phyloP scores from a whole-genome alignment of 768 basidiomycete genomes.

The Suillus clintonianus region DNA sequence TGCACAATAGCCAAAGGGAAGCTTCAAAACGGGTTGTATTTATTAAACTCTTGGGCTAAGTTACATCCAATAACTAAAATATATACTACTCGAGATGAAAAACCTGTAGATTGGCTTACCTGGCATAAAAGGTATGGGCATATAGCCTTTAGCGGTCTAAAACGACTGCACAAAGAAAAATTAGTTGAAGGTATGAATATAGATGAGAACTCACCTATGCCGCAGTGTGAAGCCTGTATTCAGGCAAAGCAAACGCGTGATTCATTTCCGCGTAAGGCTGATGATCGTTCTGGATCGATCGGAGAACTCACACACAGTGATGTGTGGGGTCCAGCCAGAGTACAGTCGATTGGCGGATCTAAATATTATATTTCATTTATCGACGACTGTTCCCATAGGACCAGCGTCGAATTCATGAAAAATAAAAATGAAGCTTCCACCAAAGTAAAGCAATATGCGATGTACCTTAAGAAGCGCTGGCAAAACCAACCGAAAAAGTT shows the following conservation, averaged over 20 bases:
- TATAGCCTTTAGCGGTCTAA: background rate
- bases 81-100: background rate
- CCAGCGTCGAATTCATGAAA: constrained; percentile 18
- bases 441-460: constrained; percentile 16
- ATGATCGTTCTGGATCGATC: background rate
- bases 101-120: background rate
- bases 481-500: constrained; percentile 9
- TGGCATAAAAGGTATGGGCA: background rate
- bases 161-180: background rate
- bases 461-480: constrained; percentile 14
- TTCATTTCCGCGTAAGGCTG: background rate
- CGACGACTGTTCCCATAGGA: too few relatives aligned
- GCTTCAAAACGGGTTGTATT: background rate
- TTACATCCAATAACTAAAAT: background rate
- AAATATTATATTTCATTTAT: constrained; percentile 28
- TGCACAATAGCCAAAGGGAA: background rate
- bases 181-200: background rate
- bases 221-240: constrained; percentile 3
- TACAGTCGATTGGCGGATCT: constrained; percentile 14
- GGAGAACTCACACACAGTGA: constrained; percentile 19
- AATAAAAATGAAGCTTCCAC: constrained; percentile 22
- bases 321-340: constrained; percentile 24
- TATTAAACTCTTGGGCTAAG: background rate
- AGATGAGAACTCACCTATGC: background rate
- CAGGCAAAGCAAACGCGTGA: background rate